Percentiles rank a stretch among this genome's conserved stretches.
These are phyloP conservation scores for Fusarium penzigii DNA, from an alignment of 2,329 filamentous ascomycete species.

Conservation along the genomic window DNA sequence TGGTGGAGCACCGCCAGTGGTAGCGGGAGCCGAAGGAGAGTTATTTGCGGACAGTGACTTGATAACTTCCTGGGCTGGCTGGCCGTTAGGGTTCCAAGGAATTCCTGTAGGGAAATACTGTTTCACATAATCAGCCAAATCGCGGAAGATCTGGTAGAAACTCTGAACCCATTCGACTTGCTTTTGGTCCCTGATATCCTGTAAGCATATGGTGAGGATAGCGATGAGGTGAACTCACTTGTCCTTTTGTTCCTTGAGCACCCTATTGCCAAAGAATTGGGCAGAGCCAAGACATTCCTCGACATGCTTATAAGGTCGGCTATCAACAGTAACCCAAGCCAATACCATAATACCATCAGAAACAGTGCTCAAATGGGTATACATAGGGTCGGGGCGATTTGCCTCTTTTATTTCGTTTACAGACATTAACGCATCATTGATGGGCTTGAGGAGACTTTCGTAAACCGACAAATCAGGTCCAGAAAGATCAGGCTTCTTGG, in stretches of 20 bases:
- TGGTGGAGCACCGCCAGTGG: constrained; percentile 52
- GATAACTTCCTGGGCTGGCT: constrained; percentile 68
- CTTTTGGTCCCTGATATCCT: constrained; percentile 62
- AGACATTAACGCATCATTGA: constrained; percentile 78
- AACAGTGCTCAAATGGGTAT: constrained; percentile 83
- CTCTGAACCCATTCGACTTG: constrained; percentile 88
- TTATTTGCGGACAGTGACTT: constrained; percentile 50
- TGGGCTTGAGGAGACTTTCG: constrained; percentile 80
- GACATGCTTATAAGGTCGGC: constrained; percentile 82
- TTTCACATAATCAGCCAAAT: constrained; percentile 81
- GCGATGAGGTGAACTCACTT: constrained; percentile 39
- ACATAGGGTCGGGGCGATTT: constrained; percentile 73
- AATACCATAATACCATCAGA: constrained; percentile 87
- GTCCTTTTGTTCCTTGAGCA: constrained; percentile 87
- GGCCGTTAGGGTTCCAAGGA: constrained; percentile 80
- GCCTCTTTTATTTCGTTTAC: constrained; percentile 80
- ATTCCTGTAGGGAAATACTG: constrained; percentile 78
- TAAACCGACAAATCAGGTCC: constrained; percentile 62
- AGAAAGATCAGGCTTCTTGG: constrained; percentile 81
- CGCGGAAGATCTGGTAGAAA: constrained; percentile 89
- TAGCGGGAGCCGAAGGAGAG: constrained; percentile 32
- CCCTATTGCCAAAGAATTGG: constrained; percentile 92
- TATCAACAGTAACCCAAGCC: constrained; percentile 86
- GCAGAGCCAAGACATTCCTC: constrained; percentile 80
- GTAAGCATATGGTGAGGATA: constrained; percentile 3